phyloP scores from a whole-genome alignment of 441 rosid species.

The Populus hybrid region DNA sequence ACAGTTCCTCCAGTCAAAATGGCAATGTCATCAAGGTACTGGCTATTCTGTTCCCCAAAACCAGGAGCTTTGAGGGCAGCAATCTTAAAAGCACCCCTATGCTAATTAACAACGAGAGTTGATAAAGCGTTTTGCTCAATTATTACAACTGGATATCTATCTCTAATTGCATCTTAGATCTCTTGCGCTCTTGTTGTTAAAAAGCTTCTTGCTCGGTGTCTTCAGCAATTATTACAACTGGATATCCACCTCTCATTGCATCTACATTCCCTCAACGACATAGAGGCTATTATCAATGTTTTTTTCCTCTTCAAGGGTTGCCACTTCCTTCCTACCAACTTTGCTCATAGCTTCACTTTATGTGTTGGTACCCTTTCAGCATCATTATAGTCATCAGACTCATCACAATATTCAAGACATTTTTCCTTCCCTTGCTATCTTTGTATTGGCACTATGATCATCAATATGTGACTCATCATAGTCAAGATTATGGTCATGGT shows the following conservation, averaged over 20 bases:
- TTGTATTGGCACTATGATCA: too few species aligned
- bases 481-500: too few species aligned
- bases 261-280: conserved; percentile 99
- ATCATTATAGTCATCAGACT: too few species aligned
- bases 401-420: too few species aligned
- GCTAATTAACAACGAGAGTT: conserved; percentile 93
- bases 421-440: too few species aligned
- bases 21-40: conserved; percentile 96
- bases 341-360: conserved; percentile 73
- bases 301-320: conserved; percentile 93
- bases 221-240: conserved; percentile 79
- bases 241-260: conserved; percentile 73
- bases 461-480: too few species aligned
- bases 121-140: conserved; percentile 87
- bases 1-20: conserved; percentile 88
- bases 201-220: conserved; percentile 23
- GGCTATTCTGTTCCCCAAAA: conserved; percentile 92
- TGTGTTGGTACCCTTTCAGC: too few species aligned
- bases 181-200: too few species aligned
- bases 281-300: conserved; percentile 89
- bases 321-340: conserved; percentile 96
- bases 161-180: too few species aligned
- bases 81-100: conserved; percentile 88
- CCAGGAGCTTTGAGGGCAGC: conserved; percentile 99
- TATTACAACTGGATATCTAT: too few species aligned